Conservation (phyloP, 2,329 filamentous ascomycete species). For the Elsinoe ampelina region DNA sequence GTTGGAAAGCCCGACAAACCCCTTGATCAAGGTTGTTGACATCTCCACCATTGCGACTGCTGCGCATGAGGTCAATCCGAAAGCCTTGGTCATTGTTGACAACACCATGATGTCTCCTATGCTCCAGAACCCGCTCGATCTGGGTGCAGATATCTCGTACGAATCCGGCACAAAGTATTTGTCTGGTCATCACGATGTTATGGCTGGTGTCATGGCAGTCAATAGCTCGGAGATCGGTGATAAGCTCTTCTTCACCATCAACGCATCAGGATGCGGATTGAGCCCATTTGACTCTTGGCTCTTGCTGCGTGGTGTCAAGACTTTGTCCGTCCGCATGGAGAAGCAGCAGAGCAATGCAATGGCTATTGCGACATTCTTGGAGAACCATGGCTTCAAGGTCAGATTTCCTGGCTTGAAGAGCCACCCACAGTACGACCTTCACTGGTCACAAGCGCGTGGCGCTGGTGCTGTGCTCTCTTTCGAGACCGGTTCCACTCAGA, state of each 20-base stretch:
- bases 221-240: conserved; percentile 77
- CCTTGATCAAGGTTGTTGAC: conserved; percentile 95
- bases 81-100: conserved; percentile 81
- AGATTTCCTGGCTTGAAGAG: conserved; percentile 89
- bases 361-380: conserved; percentile 83
- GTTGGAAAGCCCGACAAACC: conserved; percentile 93
- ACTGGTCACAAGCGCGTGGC: conserved; percentile 90
- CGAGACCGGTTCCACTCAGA: conserved; percentile 75
- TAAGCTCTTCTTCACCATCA: conserved; percentile 93
- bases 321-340: conserved; percentile 94
- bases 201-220: conserved; percentile 92
- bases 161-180: conserved; percentile 97
- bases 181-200: conserved; percentile 95
- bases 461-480: conserved; percentile 92
- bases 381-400: conserved; percentile 83
- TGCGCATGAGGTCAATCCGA: conserved; percentile 67
- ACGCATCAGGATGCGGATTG: conserved; percentile 86
- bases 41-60: conserved; percentile 68
- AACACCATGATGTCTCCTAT: conserved; percentile 99
- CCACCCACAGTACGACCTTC: conserved; percentile 91
- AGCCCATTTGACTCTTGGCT: conserved; percentile 95
- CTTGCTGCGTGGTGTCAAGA: conserved; percentile 91
- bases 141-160: conserved; percentile 93
- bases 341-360: conserved; percentile 93
- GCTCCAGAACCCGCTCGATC: conserved; percentile 83